Evolutionary conservation across 108 stramenopile species (phyloP).

Genomic region (Nitzschia sp.): DNA sequence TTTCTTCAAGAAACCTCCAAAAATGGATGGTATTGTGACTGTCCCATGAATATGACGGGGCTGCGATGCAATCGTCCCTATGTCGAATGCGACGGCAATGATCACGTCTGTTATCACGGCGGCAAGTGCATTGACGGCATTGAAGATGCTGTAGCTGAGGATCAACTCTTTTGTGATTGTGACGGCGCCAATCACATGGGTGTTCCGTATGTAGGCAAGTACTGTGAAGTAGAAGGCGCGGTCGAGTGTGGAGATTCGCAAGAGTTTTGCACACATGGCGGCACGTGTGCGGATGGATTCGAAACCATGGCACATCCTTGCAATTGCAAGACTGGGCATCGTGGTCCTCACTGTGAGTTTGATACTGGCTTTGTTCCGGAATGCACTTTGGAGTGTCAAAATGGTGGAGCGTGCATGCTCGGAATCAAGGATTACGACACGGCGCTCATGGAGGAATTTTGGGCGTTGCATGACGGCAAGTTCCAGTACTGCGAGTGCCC

Average conservation of each 20-base stretch:
- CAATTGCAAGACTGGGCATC: slow-evolving; percentile 32
- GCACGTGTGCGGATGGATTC: slow-evolving; percentile 40
- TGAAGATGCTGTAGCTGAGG: slow-evolving; percentile 17
- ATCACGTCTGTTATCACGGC: slow-evolving; percentile 45
- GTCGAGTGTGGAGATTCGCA: slow-evolving; percentile 20
- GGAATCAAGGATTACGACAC: slow-evolving; percentile 38
- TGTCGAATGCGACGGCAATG: slow-evolving; percentile 14
- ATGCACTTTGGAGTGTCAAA: slow-evolving; percentile 41
- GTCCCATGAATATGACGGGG: slow-evolving; percentile 35
- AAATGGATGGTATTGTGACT: slow-evolving; percentile 41
- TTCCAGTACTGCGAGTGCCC: slow-evolving; percentile 41
- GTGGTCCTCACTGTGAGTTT: slow-evolving; percentile 60
- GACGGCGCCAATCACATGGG: slow-evolving; percentile 36
- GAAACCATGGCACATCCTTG: slow-evolving; percentile 34
- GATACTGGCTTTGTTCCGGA: slow-evolving; percentile 34
- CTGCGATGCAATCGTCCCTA: slow-evolving; percentile 38
- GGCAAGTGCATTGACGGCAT: slow-evolving; percentile 42
- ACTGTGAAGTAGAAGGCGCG: slow-evolving; percentile 43
- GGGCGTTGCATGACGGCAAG: slow-evolving; percentile 33
- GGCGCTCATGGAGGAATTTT: slow-evolving; percentile 26
- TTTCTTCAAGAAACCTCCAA: slow-evolving; percentile 21
- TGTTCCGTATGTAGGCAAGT: slow-evolving; percentile 41
- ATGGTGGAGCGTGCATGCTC: slow-evolving; percentile 39
- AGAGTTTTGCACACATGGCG: slow-evolving; percentile 46
- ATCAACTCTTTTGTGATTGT: slow-evolving; percentile 47